Evolutionary conservation across 1,284 basidiomycete genomes (phyloP), one percentile per base, ranked within the genome.

Genomic region (Leccinum pachyderme): DNA sequence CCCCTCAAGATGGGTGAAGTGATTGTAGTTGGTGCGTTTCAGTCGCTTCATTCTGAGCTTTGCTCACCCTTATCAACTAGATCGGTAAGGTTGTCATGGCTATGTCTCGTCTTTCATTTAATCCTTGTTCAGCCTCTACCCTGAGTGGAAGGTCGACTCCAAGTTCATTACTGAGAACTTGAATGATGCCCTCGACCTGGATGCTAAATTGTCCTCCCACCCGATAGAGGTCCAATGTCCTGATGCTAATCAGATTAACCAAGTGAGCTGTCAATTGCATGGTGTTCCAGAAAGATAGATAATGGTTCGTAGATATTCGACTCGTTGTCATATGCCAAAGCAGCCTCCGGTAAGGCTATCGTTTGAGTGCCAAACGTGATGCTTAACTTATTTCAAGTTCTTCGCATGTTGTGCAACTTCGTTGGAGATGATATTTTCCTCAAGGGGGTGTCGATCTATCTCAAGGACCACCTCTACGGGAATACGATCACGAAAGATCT

Each of bases 221-320:
- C 91, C 95, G 1, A 93, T 99, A 66, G 94, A 99, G 73, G 93
- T 98, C 22, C 88, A 89, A 8, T 93, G 90, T 66, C 91, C 91
- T 0, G 91, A 95, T 68, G 89, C 91, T 12, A 88, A 91, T 66
- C 83, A 90, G 69, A 90, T 95, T 64, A 89, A 89, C 69, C 89
- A 93, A 77, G 84, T 82, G 51, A 52, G 60, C 24, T 13, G 8
- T 18, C 11, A 35, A 39, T n/a, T 18, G 18, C 18, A 44, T 41
- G 7, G 5, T 37, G 53, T 25, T 13, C 37, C 45, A n/a, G 54
- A 33, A 13, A 25, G 28, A 28, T 37, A 24, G 39, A 59, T 9
- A 51, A 56, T 11, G 22, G 7, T 24, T 11, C 29, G 13, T 67
- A 91, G 82, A 94, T 95, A 54, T 95, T 95, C 69, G 93, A 95